Evolutionary conservation across 805 yeast species (phyloP), one percentile per base, ranked within the genome.

Genomic region (Debaryomyces castellii): DNA sequence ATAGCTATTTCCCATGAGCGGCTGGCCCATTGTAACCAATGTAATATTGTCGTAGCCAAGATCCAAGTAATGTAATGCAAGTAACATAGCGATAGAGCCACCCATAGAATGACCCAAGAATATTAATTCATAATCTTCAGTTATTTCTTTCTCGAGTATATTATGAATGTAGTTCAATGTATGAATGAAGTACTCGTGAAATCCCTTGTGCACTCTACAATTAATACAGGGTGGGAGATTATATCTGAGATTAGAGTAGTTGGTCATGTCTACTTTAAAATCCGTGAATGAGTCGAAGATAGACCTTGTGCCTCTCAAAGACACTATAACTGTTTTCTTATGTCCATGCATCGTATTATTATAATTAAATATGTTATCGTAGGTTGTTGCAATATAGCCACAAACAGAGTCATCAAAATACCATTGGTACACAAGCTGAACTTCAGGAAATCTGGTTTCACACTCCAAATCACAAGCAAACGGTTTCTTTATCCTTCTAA

Each of bases 21-120:
- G 79, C 53, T 66, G 77, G 1, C 78, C 79, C 69, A 73, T 62
- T 1, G 78, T 72, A 4, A 71, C 63, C 33, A 74, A 39, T 0
- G 62, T 57, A 33, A 64, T 40, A 18, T 59, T 57, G 14, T 63
- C 58, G 44, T 53, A 64, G 1, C 74, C 73, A 42, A 61, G 47
- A 46, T 66, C 71, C 9, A 67, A 52, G 43, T 61, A 66, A 44
- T 71, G 67, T 12, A 73, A 53, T 5, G 67, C 67, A 10, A 73
- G 48, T 2, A 74, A 53, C 11, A 69, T 51, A 0, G 69, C 73
- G 25, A 73, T 64, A 1, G 75, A 61, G 3, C 78, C 78, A 1
- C 78, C 79, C 41, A 73, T 44, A 2, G 77, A 62, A 44, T 62
- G 68, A 9, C 68, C 68, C 32, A 62, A 38, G n/a, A 63, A 53